Percentiles rank a stretch among this genome's conserved stretches.
Evolutionary conservation across 345 rosid species (phyloP).

Genomic region (Euclidium syriacum): DNA sequence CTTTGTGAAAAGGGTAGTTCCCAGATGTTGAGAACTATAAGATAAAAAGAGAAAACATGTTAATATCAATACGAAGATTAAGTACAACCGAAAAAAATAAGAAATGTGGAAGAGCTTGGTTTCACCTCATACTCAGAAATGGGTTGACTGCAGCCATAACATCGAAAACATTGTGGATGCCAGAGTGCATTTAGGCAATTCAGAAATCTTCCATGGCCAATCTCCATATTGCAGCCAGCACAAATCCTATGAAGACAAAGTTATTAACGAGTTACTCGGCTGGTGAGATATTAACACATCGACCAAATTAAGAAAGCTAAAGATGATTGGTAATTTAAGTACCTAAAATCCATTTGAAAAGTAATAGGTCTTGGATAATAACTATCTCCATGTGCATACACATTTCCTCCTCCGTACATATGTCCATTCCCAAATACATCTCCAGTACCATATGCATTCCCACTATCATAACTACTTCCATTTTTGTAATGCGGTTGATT

Average conservation of each 20-base stretch:
- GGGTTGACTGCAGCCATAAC: constrained; percentile 72
- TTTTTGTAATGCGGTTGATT: constrained; percentile 41
- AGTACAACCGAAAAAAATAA: not conserved
- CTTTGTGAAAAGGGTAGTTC: constrained; percentile 77
- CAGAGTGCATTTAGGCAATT: constrained; percentile 78
- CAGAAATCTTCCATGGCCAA: constrained; percentile 81
- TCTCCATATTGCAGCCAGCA: constrained; percentile 86
- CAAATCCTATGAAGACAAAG: constrained; percentile 57
- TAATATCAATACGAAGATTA: not conserved
- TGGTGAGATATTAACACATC: not conserved
- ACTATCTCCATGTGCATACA: constrained; percentile 38
- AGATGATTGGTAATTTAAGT: constrained; percentile 7
- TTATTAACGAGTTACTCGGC: not conserved
- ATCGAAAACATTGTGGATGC: constrained; percentile 96
- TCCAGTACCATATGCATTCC: constrained; percentile 31
- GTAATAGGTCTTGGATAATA: constrained; percentile 49
- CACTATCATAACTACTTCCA: constrained; percentile 29
- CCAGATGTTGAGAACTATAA: constrained; percentile 78
- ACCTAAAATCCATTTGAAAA: constrained; percentile 76
- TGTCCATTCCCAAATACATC: constrained; percentile 36
- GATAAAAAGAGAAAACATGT: constrained; percentile 14
- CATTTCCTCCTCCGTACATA: constrained; percentile 31
- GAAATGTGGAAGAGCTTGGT: not conserved
- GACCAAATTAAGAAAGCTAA: not conserved
- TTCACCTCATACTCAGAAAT: constrained; percentile 89